Percentiles rank a stretch among this genome's conserved stretches.
Evolutionary conservation across 192 early-diverging fungal genomes (phyloP).

Genomic region (Chytriomyces confervae): DNA sequence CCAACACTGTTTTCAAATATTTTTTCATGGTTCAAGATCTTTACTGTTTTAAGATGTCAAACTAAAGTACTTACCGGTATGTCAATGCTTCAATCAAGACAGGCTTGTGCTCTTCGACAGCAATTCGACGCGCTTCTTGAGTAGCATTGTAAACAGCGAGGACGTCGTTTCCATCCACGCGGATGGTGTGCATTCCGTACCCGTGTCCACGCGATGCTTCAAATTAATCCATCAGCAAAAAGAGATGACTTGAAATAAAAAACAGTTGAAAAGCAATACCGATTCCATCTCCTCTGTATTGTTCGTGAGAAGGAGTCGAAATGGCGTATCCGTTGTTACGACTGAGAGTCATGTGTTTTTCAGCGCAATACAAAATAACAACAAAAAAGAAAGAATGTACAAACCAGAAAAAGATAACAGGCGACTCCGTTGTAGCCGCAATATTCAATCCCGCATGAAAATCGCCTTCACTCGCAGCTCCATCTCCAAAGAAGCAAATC

Average conservation of each 20-base stretch:
- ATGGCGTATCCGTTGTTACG: slow-evolving; percentile 99
- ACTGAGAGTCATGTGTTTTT: slow-evolving; percentile 44
- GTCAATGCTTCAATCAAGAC: slow-evolving; percentile 98
- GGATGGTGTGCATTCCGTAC: slow-evolving; percentile 96
- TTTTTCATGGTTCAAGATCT: background rate
- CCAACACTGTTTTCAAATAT: slow-evolving; percentile 60
- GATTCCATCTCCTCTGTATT: slow-evolving; percentile 98
- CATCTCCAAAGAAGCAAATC: slow-evolving; percentile 97
- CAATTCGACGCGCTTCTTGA: slow-evolving; percentile 81
- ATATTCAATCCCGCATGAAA: slow-evolving; percentile 98
- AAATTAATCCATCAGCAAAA: slow-evolving; percentile 10
- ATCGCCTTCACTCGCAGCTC: slow-evolving; percentile 94
- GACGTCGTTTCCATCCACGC: slow-evolving; percentile 98
- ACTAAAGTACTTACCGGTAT: slow-evolving; percentile 68
- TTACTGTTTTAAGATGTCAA: background rate
- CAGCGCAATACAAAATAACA: background rate
- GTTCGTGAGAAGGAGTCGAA: slow-evolving; percentile 91
- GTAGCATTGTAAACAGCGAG: slow-evolving; percentile 93
- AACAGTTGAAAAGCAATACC: slow-evolving; percentile 22
- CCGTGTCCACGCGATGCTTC: slow-evolving; percentile 87
- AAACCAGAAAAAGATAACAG: slow-evolving; percentile 93
- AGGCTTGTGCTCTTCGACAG: slow-evolving; percentile 80
- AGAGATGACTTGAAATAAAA: no score
- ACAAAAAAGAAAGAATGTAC: no score
- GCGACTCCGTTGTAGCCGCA: slow-evolving; percentile 90